Evolutionary conservation across 495 filamentous ascomycete species (phyloP).

Genomic region (Aspergillus kassunensis): DNA sequence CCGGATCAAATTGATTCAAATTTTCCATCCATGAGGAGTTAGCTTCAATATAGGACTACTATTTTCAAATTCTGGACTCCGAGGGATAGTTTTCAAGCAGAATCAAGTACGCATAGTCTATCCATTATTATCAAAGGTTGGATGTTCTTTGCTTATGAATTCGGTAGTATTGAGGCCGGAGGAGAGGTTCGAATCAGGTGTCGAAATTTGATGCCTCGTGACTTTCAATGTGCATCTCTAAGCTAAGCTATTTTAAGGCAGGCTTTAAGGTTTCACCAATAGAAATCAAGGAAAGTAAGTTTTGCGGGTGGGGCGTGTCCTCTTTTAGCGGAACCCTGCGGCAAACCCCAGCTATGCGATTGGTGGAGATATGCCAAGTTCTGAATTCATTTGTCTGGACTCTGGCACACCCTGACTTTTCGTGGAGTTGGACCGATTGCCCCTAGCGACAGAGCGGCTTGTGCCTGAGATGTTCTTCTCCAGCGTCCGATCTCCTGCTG

Average conservation of each 20-base stretch:
- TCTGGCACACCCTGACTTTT: background rate
- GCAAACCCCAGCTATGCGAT: slow-evolving; percentile 5
- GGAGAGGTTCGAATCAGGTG: no score
- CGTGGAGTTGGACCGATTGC: slow-evolving; percentile 24
- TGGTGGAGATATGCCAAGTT: slow-evolving; percentile 10
- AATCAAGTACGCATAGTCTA: no score
- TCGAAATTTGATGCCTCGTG: slow-evolving; percentile 3
- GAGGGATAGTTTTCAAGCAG: no score
- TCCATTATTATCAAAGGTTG: no score
- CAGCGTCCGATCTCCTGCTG: no score
- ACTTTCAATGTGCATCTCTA: background rate
- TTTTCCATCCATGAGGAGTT: no score
- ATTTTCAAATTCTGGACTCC: no score
- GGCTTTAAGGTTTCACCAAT: slow-evolving; percentile 8
- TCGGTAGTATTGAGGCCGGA: no score
- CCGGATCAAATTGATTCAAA: no score
- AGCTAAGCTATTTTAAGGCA: slow-evolving; percentile 4
- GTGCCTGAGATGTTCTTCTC: background rate
- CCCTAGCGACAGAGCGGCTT: slow-evolving; percentile 17
- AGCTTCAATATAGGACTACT: no score
- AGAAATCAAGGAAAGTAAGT: background rate
- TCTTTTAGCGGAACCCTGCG: slow-evolving; percentile 5
- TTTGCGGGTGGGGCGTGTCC: background rate
- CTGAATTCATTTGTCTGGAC: background rate
- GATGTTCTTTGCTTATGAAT: no score